These are phyloP conservation scores for Aureobasidium subglaciale DNA, from an alignment of 2,329 filamentous ascomycete genomes.

Conservation along the genomic window DNA sequence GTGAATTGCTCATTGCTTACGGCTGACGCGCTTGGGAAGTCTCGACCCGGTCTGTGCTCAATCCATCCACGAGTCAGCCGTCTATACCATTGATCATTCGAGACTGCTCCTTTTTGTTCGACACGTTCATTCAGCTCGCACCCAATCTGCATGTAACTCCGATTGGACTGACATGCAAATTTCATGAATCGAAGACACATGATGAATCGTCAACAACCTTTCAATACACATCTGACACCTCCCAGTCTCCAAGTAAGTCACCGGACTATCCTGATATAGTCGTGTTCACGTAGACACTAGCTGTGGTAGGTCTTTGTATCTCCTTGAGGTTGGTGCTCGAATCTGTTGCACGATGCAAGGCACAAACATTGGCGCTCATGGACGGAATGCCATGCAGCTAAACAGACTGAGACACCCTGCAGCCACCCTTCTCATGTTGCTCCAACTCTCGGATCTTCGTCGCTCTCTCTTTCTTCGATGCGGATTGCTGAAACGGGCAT, in stretches of 20 bases:
- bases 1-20: background rate
- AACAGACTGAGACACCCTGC: background rate
- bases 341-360: conserved; percentile 1
- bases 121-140: background rate
- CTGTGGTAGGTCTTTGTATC: background rate
- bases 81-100: background rate
- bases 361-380: background rate
- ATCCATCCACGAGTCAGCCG: background rate
- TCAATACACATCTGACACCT: too few relatives aligned
- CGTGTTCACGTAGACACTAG: background rate
- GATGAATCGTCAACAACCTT: too few relatives aligned
- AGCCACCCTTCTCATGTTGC: background rate
- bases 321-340: background rate
- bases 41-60: background rate
- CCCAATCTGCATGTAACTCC: too few relatives aligned
- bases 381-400: conserved; percentile 6
- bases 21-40: conserved; percentile 7
- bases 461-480: background rate
- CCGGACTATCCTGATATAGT: too few relatives aligned
- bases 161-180: too few relatives aligned
- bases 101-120: too few relatives aligned
- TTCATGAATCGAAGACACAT: too few relatives aligned
- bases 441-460: background rate
- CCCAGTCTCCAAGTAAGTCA: too few relatives aligned
- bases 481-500: too few relatives aligned